Evolutionary conservation across 257 asterid genomes (phyloP).

Genomic region (Solanum arcanum): DNA sequence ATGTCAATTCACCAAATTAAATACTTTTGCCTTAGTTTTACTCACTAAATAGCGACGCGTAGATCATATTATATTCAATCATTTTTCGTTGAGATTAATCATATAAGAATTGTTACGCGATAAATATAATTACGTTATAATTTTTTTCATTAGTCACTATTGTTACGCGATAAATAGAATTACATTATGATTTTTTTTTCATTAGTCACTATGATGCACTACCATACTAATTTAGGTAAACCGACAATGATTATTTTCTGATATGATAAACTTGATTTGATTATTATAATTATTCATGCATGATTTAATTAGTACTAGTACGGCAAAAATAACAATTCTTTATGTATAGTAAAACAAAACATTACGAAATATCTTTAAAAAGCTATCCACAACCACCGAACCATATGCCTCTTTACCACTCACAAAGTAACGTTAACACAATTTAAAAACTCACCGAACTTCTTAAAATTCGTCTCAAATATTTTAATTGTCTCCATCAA

Average conservation of each 20-base stretch:
- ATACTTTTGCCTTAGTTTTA: background rate
- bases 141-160: too few species aligned
- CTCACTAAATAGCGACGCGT: background rate
- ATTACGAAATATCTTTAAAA: background rate
- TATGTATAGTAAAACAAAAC: background rate
- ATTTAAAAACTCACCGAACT: background rate
- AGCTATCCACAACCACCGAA: background rate
- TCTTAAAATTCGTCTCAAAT: background rate
- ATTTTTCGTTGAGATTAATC: background rate
- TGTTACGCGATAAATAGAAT: too few species aligned
- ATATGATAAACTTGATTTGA: background rate
- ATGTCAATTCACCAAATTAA: background rate
- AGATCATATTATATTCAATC: background rate
- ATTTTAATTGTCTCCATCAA: constrained; percentile 2
- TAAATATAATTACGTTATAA: too few species aligned
- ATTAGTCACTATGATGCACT: background rate
- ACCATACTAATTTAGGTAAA: background rate
- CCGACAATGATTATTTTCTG: background rate
- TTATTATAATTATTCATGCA: background rate
- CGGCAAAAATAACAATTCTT: background rate
- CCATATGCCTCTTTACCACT: background rate
- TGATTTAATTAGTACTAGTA: background rate
- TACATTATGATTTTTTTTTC: background rate
- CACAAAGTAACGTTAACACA: background rate
- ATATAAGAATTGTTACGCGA: too few species aligned